phyloP scores from a whole-genome alignment of 164 flowering plant species.

The Umbellularia californica region DNA sequence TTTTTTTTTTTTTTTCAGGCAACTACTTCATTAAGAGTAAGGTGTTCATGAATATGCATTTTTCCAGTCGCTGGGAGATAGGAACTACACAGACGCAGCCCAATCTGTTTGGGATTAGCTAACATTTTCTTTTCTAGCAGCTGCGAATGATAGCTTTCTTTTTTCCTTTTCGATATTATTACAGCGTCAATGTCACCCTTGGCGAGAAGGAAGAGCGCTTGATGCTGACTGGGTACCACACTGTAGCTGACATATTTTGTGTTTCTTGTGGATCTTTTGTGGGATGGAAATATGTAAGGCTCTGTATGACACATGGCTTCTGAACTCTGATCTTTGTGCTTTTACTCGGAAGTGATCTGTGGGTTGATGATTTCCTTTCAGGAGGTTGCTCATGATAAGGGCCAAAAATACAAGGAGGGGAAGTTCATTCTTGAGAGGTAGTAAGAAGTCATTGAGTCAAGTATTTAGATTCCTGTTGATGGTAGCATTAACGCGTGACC shows the following conservation, averaged over 20 bases:
- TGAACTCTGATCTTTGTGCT: background rate
- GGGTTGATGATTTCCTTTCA: slow-evolving; percentile 18
- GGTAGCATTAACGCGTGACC: background rate
- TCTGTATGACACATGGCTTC: background rate
- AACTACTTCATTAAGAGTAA: too few species aligned
- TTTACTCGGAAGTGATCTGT: background rate
- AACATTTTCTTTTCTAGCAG: background rate
- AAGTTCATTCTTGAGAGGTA: slow-evolving; percentile 62
- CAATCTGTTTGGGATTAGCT: background rate
- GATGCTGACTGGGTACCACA: slow-evolving; percentile 81
- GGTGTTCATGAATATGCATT: too few species aligned
- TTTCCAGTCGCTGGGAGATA: too few species aligned
- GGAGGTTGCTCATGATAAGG: slow-evolving; percentile 48
- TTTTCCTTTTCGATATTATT: slow-evolving; percentile 4
- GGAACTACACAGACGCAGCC: too few species aligned
- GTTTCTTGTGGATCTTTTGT: slow-evolving; percentile 67
- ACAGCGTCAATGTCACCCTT: slow-evolving; percentile 59
- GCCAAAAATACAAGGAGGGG: slow-evolving; percentile 66
- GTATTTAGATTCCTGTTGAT: background rate
- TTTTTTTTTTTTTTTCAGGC: too few species aligned
- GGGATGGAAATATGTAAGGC: slow-evolving; percentile 88
- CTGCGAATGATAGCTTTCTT: slow-evolving; percentile 7
- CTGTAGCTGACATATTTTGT: slow-evolving; percentile 72
- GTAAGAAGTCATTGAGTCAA: background rate
- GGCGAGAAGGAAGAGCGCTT: slow-evolving; percentile 63